Percentiles rank a stretch among this genome's conserved stretches.
phyloP scores from a whole-genome alignment of 345 rosid species.

The Cardamine occulta region DNA sequence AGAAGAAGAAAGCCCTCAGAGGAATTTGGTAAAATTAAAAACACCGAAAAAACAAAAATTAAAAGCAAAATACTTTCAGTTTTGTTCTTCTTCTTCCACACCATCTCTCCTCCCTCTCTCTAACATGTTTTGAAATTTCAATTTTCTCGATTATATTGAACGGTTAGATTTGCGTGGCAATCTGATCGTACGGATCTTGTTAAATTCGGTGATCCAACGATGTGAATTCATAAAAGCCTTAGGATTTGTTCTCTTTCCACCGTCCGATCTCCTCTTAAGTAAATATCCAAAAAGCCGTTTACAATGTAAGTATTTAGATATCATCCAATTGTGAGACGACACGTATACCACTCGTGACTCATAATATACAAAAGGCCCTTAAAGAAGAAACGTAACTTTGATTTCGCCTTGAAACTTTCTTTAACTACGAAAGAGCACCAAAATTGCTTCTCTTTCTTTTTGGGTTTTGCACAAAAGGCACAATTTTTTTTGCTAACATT shows the following conservation, averaged over 20 bases:
- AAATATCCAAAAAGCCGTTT: conserved; percentile 14
- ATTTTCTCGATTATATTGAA: conserved; percentile 59
- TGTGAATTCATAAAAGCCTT: conserved; percentile 53
- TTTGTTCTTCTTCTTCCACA: conserved; percentile 45
- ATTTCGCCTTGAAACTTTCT: not conserved
- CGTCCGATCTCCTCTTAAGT: conserved; percentile 51
- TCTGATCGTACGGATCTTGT: conserved; percentile 51
- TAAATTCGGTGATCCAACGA: conserved; percentile 54
- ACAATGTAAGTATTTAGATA: not conserved
- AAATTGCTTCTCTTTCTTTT: not conserved
- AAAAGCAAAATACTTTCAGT: conserved; percentile 39
- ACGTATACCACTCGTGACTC: conserved; percentile 39
- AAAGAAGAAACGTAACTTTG: not conserved
- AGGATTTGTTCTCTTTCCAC: conserved; percentile 28
- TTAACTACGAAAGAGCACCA: not conserved
- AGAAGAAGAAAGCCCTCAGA: conserved; percentile 38
- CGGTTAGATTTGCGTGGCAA: conserved; percentile 55
- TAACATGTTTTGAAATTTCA: conserved; percentile 86
- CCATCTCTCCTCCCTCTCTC: conserved; percentile 82
- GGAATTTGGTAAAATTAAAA: conserved; percentile 23
- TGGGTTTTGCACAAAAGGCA: not conserved
- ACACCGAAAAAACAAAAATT: conserved; percentile 13
- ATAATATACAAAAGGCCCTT: not conserved
- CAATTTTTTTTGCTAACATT: conserved; percentile 16
- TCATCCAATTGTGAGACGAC: not conserved